These are phyloP conservation scores for Rhytidiadelphus loreus DNA, from an alignment of 225 moss, liverwort and hornwort species.

Conservation along the genomic window DNA sequence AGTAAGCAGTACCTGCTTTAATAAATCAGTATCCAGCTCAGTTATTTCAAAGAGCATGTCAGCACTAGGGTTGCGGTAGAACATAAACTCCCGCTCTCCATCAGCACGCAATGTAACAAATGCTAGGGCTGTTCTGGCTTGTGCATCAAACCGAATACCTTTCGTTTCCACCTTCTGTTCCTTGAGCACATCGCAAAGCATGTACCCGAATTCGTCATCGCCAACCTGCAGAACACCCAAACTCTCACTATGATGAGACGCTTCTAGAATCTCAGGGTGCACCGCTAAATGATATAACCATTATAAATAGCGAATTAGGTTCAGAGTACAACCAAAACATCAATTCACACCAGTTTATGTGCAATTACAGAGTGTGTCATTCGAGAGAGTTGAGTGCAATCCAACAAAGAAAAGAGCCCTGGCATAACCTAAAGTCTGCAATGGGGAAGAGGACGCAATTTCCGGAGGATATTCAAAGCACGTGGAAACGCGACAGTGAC, in stretches of 20 bases:
- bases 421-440: background rate
- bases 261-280: background rate
- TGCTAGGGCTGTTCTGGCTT: conserved; percentile 79
- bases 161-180: conserved; percentile 82
- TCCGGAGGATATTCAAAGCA: background rate
- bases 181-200: conserved; percentile 79
- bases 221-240: conserved; percentile 57
- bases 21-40: conserved; percentile 62
- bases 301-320: background rate
- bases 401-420: background rate
- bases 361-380: background rate
- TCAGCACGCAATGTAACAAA: conserved; percentile 82
- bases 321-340: background rate
- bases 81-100: conserved; percentile 96
- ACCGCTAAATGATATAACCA: background rate
- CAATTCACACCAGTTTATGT: background rate
- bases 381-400: background rate
- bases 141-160: conserved; percentile 62
- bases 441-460: background rate
- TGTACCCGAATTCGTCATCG: conserved; percentile 72
- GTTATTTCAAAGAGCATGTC: conserved; percentile 62
- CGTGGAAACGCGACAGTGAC: background rate
- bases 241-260: background rate
- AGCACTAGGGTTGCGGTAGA: conserved; percentile 92
- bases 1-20: conserved; percentile 44